Evolutionary conservation across 139 green algal species (phyloP), one percentile per base, ranked within the genome.

Genomic region (Chlorella sp.): DNA sequence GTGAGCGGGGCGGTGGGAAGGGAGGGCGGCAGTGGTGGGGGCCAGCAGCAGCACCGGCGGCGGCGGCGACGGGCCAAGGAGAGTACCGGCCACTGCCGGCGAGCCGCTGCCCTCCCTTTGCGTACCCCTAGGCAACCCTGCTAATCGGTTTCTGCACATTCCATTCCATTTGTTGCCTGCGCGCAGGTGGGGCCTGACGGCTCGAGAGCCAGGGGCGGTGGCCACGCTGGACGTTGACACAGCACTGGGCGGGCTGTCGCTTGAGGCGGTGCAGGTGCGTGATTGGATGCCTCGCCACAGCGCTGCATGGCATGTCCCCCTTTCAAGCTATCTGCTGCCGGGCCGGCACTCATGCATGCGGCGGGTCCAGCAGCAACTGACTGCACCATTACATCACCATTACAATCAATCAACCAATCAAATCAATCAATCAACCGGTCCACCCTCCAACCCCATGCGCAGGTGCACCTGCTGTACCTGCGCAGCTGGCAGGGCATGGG

Each of bases 401-500:
- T n/a, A n/a, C n/a, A n/a, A n/a, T n/a, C n/a, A n/a, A n/a, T n/a
- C n/a, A n/a, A n/a, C n/a, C n/a, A n/a, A n/a, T n/a, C n/a, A n/a
- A n/a, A n/a, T n/a, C n/a, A n/a, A n/a, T n/a, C n/a, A n/a, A n/a
- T n/a, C n/a, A n/a, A n/a, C n/a, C n/a, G n/a, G n/a, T n/a, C n/a
- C n/a, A 6, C 44, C 44, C 9, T 51, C 44, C 44, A 51, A n/a
- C n/a, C 44, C 44, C 44, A 51, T 30, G 4, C 20, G 69, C 69
- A 75, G 69, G 69, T 75, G 69, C 60, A 82, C 64, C 79, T 84
- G n/a, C 44, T 74, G 4, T 74, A 76, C 64, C 64, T 84, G 39
- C 63, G 79, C 63, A 67, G 41, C 41, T 84, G 79, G 79, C 51
- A 17, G 12, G 64, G 79, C 63, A 75, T 84, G 79, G 79, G 79